Conservation (phyloP, 441 rosid genomes). For the Adansonia gregorii region DNA sequence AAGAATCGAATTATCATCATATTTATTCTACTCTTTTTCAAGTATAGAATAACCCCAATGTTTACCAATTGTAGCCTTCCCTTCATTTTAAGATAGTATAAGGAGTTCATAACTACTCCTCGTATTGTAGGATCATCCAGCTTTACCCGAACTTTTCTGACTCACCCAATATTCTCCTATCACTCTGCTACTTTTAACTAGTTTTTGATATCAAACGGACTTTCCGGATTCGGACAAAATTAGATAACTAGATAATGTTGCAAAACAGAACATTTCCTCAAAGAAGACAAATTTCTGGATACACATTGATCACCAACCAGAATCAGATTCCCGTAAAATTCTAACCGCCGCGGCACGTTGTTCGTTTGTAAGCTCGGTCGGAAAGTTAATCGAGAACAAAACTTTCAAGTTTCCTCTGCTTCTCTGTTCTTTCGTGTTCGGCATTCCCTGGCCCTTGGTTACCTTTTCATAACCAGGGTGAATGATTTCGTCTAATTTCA, state of each 20-base stretch:
- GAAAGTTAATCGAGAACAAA: slow-evolving; percentile 60
- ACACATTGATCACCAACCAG: slow-evolving; percentile 33
- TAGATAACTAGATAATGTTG: background rate
- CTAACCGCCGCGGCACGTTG: slow-evolving; percentile 46
- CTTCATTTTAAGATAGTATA: too few relatives aligned
- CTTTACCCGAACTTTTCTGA: too few relatives aligned
- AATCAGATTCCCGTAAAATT: slow-evolving; percentile 50
- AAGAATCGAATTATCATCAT: too few relatives aligned
- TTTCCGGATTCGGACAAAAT: too few relatives aligned
- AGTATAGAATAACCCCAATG: too few relatives aligned
- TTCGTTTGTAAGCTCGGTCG: slow-evolving; percentile 51
- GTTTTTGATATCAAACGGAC: too few relatives aligned
- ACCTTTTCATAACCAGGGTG: slow-evolving; percentile 58
- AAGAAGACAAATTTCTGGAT: background rate
- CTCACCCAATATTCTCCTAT: too few relatives aligned
- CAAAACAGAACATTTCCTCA: background rate
- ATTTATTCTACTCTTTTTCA: too few relatives aligned
- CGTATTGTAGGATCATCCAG: too few relatives aligned
- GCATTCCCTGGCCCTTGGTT: slow-evolving; percentile 71
- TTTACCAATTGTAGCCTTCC: too few relatives aligned
- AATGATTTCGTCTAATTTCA: slow-evolving; percentile 51
- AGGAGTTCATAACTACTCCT: too few relatives aligned
- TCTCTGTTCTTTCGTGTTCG: slow-evolving; percentile 48
- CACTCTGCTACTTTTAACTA: too few relatives aligned
- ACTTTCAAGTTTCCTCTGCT: slow-evolving; percentile 69